Evolutionary conservation across 2,329 filamentous ascomycete genomes (phyloP).

Genomic region (Geoglossum cookeanum): DNA sequence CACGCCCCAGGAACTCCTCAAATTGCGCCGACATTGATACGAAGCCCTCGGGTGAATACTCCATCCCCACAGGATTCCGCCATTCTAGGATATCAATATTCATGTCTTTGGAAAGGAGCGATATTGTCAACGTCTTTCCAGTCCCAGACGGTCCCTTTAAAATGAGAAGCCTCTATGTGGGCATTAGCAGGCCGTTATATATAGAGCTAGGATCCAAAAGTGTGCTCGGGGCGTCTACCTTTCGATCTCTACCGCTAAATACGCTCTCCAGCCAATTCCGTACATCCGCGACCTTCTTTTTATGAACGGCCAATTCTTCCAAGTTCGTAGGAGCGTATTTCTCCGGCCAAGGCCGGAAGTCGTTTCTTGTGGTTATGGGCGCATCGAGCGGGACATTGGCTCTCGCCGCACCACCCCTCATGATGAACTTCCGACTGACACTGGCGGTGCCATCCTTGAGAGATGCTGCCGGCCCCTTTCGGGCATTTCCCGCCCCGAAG

Average conservation of each 20-base stretch:
- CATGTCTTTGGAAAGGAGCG: constrained; percentile 59
- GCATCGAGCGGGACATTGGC: background rate
- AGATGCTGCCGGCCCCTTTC: background rate
- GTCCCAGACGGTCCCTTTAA: constrained; percentile 81
- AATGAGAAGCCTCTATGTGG: constrained; percentile 52
- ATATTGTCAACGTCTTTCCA: constrained; percentile 79
- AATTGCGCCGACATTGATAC: constrained; percentile 63
- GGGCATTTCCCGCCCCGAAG: background rate
- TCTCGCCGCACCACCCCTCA: background rate
- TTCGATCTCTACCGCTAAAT: constrained; percentile 32
- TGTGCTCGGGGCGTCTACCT: constrained; percentile 1
- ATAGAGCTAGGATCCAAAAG: background rate
- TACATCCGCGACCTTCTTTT: constrained; percentile 81
- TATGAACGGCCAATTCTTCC: constrained; percentile 82
- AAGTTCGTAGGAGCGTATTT: constrained; percentile 56
- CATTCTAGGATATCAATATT: constrained; percentile 67
- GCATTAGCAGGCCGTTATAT: background rate
- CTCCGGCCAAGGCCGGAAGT: constrained; percentile 69
- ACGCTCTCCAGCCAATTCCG: constrained; percentile 64
- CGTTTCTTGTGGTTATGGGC: constrained; percentile 21
- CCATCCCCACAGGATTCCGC: constrained; percentile 58
- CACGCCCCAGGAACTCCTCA: constrained; percentile 73
- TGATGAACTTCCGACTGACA: background rate
- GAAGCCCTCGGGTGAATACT: constrained; percentile 40
- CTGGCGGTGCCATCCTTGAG: background rate